Base-by-base conservation (phyloP, 2,329 filamentous ascomycete species). In the Diaporthe humulicola region DNA sequence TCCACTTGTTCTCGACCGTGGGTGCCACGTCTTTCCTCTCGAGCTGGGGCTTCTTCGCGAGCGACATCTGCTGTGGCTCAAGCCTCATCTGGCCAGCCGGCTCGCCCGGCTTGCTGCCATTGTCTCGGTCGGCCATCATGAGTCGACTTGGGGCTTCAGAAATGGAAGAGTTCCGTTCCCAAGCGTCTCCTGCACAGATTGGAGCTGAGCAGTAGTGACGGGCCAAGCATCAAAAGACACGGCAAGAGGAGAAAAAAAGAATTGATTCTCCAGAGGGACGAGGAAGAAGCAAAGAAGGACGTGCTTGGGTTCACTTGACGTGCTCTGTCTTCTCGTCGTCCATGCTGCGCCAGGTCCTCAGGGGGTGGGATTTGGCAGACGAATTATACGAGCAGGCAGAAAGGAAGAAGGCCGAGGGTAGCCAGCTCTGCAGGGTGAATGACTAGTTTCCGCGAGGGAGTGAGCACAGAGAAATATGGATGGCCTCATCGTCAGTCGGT, bases 1-100 rank as follows among this genome's bases (percentile, higher is more conserved):
- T 97, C 93, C 94, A 96, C 83, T 78, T 78, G 36, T 42, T 67
- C 36, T 70, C 58, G 25, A 42, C 38, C 22, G 56, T 71, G 33
- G 50, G 14, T 19, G 48, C 72, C 50, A 33, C 42, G 15, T 74
- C 74, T 42, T 42, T 42, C 40, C 36, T 58, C 64, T 50, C 74
- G 64, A 66, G 36, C 4, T 70, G 42, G 30, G 74, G 9, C 12
- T 71, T 58, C 19, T 22, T n/a, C 19, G 74, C n/a, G 14, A 71
- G 71, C 9, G 72, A 57, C 2, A 76, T 38, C 15, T 70, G n/a
- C 40, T 70, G 70, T 57, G 70, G 30, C 45, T 72, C 73, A 57
- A 75, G 54, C 50, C 60, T 52, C n/a, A 74, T 45, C 70, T 73
- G 69, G 17, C 73, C 72, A 33, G 61, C 75, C 61, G 73, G 56